Percentiles rank a stretch among this genome's conserved stretches.
These are phyloP conservation scores for Blastobotrys elegans DNA, from an alignment of 1,139 yeast species.

Conservation along the genomic window DNA sequence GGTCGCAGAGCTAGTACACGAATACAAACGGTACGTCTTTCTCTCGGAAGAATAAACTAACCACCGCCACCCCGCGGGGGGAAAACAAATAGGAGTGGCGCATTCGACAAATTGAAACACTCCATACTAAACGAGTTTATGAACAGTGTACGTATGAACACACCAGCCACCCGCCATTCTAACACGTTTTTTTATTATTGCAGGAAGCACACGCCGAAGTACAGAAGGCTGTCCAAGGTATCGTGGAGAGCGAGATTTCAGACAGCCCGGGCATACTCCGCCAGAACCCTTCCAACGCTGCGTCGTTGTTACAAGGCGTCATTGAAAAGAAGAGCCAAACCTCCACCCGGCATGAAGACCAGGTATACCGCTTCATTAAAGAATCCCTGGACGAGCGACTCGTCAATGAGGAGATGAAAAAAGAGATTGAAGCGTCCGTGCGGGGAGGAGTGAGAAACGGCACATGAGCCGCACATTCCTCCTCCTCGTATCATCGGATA, in stretches of 20 bases:
- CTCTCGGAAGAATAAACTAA: no score
- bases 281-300: slow-evolving; percentile 20
- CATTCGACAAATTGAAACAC: slow-evolving; percentile 30
- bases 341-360: slow-evolving; percentile 23
- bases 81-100: no score
- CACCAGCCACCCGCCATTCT: background rate
- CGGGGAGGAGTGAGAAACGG: background rate
- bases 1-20: slow-evolving; percentile 19
- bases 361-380: slow-evolving; percentile 19
- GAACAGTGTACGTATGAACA: slow-evolving; percentile 25
- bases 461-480: no score
- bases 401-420: slow-evolving; percentile 14
- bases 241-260: slow-evolving; percentile 28
- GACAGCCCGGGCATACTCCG: slow-evolving; percentile 25
- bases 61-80: no score
- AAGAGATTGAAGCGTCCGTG: slow-evolving; percentile 6
- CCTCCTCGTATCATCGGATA: no score
- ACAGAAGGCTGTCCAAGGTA: slow-evolving; percentile 22
- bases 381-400: slow-evolving; percentile 19
- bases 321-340: slow-evolving; percentile 9
- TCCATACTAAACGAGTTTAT: slow-evolving; percentile 27
- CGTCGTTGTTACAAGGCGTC: slow-evolving; percentile 9
- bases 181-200: background rate
- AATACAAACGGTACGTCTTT: slow-evolving; percentile 31
- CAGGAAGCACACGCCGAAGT: slow-evolving; percentile 25